Evolutionary conservation across 164 flowering plant species (phyloP).

Genomic region (Kingdonia uniflora): DNA sequence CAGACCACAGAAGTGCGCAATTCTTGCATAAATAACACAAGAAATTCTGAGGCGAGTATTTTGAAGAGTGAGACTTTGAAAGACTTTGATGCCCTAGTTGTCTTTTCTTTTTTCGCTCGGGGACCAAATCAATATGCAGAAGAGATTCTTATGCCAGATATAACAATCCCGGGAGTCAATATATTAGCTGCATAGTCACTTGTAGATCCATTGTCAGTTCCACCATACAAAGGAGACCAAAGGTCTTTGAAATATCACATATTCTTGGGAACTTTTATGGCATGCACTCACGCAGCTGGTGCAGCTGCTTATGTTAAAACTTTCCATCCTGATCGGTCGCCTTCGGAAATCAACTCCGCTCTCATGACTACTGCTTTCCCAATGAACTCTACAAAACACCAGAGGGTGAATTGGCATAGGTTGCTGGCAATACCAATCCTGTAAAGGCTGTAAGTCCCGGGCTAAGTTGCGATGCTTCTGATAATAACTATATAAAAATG

Average conservation of each 20-base stretch:
- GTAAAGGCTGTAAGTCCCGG: constrained; percentile 37
- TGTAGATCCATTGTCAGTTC: no score
- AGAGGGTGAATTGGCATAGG: constrained; percentile 45
- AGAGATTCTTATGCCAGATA: constrained; percentile 3
- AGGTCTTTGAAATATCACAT: constrained; percentile 1
- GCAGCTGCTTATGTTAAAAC: no score
- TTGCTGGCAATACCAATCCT: constrained; percentile 49
- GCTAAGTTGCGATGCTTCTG: constrained; percentile 39
- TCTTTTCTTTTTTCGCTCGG: not conserved
- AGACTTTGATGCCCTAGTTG: not conserved
- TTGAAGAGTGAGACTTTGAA: not conserved
- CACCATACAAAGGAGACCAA: not conserved
- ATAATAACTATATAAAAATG: constrained; percentile 30
- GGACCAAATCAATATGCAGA: not conserved
- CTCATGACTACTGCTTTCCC: not conserved
- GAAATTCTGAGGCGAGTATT: not conserved
- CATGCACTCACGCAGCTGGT: constrained; percentile 1
- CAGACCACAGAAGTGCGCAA: no score
- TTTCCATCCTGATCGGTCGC: no score
- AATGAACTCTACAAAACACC: not conserved
- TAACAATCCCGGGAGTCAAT: not conserved
- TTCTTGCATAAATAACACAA: no score
- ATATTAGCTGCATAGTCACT: constrained; percentile 1
- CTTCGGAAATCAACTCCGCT: not conserved
- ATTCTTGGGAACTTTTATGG: not conserved